A percentile compares a stretch with the other conserved stretches of the same genome.
Evolutionary conservation across 768 basidiomycete genomes (phyloP).

Genomic region (Exsudoporus frostii): DNA sequence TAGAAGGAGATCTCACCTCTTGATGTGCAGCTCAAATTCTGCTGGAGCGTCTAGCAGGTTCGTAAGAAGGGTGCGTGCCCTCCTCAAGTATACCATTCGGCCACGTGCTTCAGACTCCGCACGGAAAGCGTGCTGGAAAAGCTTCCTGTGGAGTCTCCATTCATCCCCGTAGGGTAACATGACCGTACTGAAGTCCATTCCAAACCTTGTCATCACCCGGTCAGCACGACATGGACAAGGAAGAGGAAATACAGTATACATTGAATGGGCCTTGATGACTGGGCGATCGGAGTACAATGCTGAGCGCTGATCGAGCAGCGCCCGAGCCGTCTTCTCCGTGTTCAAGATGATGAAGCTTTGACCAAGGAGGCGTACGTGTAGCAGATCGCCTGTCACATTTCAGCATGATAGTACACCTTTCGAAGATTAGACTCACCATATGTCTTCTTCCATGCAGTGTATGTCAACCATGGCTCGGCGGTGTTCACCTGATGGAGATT

Average conservation of each 20-base stretch:
- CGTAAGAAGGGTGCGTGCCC: conserved; percentile 18
- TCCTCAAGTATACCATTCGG: conserved; percentile 21
- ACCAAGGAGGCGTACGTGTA: conserved; percentile 22
- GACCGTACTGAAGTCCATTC: conserved; percentile 27
- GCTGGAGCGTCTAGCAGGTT: conserved; percentile 21
- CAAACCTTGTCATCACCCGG: conserved; percentile 16
- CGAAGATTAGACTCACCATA: conserved; percentile 24
- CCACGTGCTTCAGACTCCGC: conserved; percentile 17
- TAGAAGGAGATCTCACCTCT: conserved; percentile 5
- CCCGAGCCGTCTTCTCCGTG: conserved; percentile 27
- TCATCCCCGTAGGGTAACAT: conserved; percentile 29
- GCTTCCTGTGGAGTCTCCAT: conserved; percentile 31
- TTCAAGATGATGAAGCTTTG: conserved; percentile 27
- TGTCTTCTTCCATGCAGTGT: conserved; percentile 32
- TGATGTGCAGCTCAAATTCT: conserved; percentile 25
- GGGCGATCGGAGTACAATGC: conserved; percentile 29
- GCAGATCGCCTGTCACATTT: conserved; percentile 16
- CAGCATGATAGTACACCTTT: neutral
- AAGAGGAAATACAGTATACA: conserved; percentile 6
- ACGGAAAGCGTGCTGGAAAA: conserved; percentile 29
- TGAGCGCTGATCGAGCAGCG: conserved; percentile 27
- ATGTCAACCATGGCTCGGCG: conserved; percentile 33
- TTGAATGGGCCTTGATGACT: conserved; percentile 7
- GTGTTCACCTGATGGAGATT: conserved; percentile 27
- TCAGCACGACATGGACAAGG: neutral